Evolutionary conservation across 1,284 basidiomycete species (phyloP), one percentile per base, ranked within the genome.

Genomic region (Ceratobasidium sp.): DNA sequence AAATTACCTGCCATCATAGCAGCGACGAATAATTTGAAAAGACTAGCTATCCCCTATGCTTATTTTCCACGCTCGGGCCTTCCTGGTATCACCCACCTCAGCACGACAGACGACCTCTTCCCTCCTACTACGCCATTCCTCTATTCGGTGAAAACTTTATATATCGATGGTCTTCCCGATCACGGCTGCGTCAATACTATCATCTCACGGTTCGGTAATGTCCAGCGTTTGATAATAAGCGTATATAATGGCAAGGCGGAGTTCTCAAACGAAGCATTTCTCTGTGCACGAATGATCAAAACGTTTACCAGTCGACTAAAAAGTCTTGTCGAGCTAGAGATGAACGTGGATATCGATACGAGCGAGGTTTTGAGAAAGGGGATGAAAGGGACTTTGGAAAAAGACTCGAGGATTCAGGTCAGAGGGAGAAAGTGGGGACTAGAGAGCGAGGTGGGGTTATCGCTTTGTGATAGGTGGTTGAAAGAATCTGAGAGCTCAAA

Each of bases 181-280:
- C 66, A 29, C 14, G 24, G 57, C 27, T 69, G 66, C 31, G 53
- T 69, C 33, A 69, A 69, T 27, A 54, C 66, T 22, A 69, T 69
- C 36, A 53, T 69, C 19, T 57, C 66, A 7, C 33, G 66, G 2
- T 69, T 69, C 31, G 15, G 14, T 27, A 54, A 69, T 15, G 33
- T 69, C 41, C 51, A 44, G 22, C 51, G 29, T 27, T 22, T 69
- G 17, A 29, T 19, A 15, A 69, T 69, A 53, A 44, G 41, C 27
- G 44, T 57, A 45, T 27, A 41, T 29, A 19, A 48, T 17, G 11
- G n/a, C 3, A 45, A 22, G 4, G 53, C 19, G 6, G 33, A n/a
- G 4, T 41, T 57, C 47, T 33, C 66, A 19, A 19, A 33, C 11
- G 53, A 45, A 22, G 56, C 53, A 4, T 19, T 48, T 14, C n/a